Base-by-base conservation (phyloP, 2,329 filamentous ascomycete genomes). In the Aspergillus udagawae region DNA sequence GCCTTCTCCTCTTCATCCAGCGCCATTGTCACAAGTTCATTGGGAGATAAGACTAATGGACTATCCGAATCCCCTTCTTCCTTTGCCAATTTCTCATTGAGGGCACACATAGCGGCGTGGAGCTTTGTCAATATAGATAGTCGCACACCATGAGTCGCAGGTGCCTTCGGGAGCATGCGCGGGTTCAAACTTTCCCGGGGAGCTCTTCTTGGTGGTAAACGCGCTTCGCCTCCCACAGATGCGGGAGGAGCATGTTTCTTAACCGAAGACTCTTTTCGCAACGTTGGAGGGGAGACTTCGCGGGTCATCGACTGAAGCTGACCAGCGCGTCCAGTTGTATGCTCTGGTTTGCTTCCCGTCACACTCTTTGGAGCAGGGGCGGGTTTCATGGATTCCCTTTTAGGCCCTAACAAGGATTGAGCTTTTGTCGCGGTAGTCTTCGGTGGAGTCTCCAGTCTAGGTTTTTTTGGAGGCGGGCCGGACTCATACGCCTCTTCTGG, bases 1-100 rank as follows among this genome's bases (percentile, higher is more conserved):
- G 85, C 78, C 38, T 83, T 83, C 70, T 96, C 86, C 75, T 99
- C 95, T 59, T 92, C 86, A 52, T 82, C 75, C n/a, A 79, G 60
- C 12, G 78, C 75, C 73, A 79, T 76, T 14, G 69, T 73, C 25
- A 79, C 66, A 41, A 81, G 64, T 62, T 81, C 76, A 55, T 80
- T 69, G 1, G 73, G 57, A 7, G 70, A 74, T 7, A 81, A 59
- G n/a, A 75, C 52, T 41, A 78, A 63, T 42, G 65, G 64, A 29
- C 65, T 69, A 25, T 75, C 72, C 1, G 67, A 60, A 41, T 59
- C 60, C 17, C 70, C 64, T 28, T 70, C 71, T 41, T 70, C 67
- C 48, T 71, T 70, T 8, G 57, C 61, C 49, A 73, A 54, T 47
- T 76, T 68, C 28, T 73, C 65, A 56, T 80, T 80, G 6, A 77